These are phyloP conservation scores for Aspergillus sp. DNA, from an alignment of 2,329 filamentous ascomycete species.

Conservation along the genomic window DNA sequence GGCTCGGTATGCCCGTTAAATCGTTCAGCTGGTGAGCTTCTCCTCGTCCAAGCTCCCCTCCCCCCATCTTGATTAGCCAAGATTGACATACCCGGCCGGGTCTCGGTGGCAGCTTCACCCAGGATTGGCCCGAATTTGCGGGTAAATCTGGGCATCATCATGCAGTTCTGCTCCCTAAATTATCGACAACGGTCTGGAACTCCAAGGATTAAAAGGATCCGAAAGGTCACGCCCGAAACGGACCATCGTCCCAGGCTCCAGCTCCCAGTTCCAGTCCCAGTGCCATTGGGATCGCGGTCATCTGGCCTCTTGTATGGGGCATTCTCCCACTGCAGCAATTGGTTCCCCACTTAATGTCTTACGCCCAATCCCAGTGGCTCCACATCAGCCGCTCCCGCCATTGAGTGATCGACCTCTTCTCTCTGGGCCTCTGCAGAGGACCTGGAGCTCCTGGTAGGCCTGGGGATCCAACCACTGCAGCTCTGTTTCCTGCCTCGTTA, in stretches of 20 bases:
- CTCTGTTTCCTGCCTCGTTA: background rate
- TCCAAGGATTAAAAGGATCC: background rate
- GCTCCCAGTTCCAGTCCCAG: constrained; percentile 4
- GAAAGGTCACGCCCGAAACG: background rate
- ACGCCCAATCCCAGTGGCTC: constrained; percentile 21
- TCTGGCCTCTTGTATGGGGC: constrained; percentile 16
- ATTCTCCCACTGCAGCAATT: constrained; percentile 10
- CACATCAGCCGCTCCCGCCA: constrained; percentile 21
- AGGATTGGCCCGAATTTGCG: constrained; percentile 1
- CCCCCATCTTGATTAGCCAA: constrained; percentile 3
- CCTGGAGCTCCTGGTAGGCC: background rate
- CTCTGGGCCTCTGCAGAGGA: background rate
- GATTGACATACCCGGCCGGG: background rate
- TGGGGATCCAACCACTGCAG: background rate
- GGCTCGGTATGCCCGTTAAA: background rate
- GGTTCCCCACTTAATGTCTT: constrained; percentile 12
- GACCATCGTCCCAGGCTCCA: background rate
- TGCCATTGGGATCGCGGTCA: constrained; percentile 17
- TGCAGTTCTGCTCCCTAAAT: background rate
- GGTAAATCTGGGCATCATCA: background rate
- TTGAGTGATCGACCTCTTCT: constrained; percentile 13
- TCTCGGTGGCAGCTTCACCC: background rate
- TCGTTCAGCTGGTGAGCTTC: constrained; percentile 4
- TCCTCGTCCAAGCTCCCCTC: constrained; percentile 9
- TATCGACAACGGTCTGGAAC: background rate